These are phyloP conservation scores for Clarireedia sp. DNA, from an alignment of 2,329 filamentous ascomycete genomes.

Conservation along the genomic window DNA sequence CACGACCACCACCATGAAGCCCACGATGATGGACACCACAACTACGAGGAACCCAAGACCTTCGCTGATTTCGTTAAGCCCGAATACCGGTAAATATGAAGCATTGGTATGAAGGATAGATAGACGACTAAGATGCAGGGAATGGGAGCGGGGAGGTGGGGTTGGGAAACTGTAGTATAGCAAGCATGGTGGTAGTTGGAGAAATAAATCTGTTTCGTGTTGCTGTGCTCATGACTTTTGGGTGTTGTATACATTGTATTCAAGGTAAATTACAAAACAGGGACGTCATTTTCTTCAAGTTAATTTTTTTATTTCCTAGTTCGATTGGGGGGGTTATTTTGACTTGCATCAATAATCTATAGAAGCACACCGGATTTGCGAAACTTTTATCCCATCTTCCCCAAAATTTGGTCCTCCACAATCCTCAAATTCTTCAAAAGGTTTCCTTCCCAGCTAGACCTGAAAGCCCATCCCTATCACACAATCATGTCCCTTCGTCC, in stretches of 20 bases:
- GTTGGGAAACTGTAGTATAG: neutral
- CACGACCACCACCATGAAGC: slow-evolving; percentile 47
- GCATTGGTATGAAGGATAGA: neutral
- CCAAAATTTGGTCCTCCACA: neutral
- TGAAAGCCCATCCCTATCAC: neutral
- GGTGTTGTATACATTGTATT: too few species aligned
- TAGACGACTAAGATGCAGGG: neutral
- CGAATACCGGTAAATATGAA: slow-evolving; percentile 66
- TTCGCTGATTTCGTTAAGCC: slow-evolving; percentile 95
- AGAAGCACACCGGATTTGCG: neutral
- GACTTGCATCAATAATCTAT: slow-evolving; percentile 2
- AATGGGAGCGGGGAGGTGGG: neutral
- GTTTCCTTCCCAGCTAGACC: neutral
- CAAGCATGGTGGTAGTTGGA: neutral
- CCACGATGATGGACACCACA: slow-evolving; percentile 44
- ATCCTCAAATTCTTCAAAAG: neutral
- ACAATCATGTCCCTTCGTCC: neutral
- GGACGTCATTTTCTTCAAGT: too few species aligned
- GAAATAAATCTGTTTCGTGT: neutral
- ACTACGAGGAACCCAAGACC: slow-evolving; percentile 81
- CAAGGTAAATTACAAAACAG: too few species aligned
- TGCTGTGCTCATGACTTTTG: neutral
- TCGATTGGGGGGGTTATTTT: neutral
- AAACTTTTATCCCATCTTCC: neutral
- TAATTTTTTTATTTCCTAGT: neutral